A percentile compares a stretch with the other conserved stretches of the same genome.
phyloP scores from a whole-genome alignment of 768 basidiomycete species.

The Tricholoma sp. region DNA sequence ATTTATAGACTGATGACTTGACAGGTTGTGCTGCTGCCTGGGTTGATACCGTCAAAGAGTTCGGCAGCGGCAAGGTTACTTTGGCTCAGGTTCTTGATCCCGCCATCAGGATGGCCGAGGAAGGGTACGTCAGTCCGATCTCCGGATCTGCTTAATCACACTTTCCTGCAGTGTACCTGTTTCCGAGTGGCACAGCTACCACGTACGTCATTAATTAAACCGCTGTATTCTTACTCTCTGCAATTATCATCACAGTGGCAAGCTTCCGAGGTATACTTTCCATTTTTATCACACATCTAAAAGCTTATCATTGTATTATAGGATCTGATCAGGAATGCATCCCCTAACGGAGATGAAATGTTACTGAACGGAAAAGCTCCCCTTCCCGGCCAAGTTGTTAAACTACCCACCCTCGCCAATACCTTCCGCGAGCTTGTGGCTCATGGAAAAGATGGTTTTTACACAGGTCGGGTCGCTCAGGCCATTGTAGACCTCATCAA shows the following conservation, averaged over 20 bases:
- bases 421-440: conserved; percentile 79
- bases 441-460: conserved; percentile 89
- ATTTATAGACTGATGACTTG: background rate
- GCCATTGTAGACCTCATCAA: conserved; percentile 84
- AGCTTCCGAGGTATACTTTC: conserved; percentile 43
- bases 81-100: conserved; percentile 75
- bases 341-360: conserved; percentile 84
- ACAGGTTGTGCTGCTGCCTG: conserved; percentile 91
- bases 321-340: conserved; percentile 72
- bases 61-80: conserved; percentile 70
- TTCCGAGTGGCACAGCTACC: conserved; percentile 69
- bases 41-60: conserved; percentile 80
- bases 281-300: background rate
- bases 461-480: conserved; percentile 86
- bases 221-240: background rate
- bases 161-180: conserved; percentile 65
- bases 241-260: conserved; percentile 38
- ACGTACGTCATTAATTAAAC: conserved; percentile 33
- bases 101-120: conserved; percentile 87
- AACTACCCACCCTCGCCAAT: conserved; percentile 72
- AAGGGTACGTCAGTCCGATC: conserved; percentile 55
- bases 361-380: conserved; percentile 82
- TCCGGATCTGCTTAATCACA: background rate
- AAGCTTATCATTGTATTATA: conserved; percentile 19
- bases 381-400: conserved; percentile 78